These are phyloP conservation scores for Mariannaea elegans DNA, from an alignment of 2,329 filamentous ascomycete species.

Conservation along the genomic window DNA sequence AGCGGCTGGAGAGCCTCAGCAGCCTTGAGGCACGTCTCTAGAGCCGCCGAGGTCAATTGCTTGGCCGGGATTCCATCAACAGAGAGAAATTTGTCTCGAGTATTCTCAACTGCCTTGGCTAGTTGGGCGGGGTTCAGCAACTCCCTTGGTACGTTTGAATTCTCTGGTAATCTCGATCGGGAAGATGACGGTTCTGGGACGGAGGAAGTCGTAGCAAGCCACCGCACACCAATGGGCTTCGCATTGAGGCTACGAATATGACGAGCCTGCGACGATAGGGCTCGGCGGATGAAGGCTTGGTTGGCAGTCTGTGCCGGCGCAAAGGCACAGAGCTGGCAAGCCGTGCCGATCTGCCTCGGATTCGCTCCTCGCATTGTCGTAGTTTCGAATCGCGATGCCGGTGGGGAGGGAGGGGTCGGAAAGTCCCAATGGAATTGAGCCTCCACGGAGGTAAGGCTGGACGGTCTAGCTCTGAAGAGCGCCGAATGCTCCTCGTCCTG, in stretches of 20 bases:
- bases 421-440: neutral
- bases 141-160: conserved; percentile 34
- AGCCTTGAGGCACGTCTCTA: conserved; percentile 56
- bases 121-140: conserved; percentile 52
- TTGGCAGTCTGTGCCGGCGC: conserved; percentile 39
- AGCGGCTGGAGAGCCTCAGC: conserved; percentile 55
- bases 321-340: conserved; percentile 57
- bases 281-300: conserved; percentile 37
- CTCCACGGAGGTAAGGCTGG: conserved; percentile 4
- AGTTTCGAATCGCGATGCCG: neutral
- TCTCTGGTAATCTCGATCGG: conserved; percentile 26
- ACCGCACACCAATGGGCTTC: conserved; percentile 33
- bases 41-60: conserved; percentile 52
- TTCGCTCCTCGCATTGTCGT: conserved; percentile 51
- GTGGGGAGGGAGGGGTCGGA: neutral
- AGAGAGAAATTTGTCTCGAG: conserved; percentile 54
- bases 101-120: conserved; percentile 52
- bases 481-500: neutral
- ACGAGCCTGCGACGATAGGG: conserved; percentile 29
- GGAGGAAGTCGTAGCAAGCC: conserved; percentile 39
- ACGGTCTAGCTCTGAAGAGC: conserved; percentile 10
- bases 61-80: conserved; percentile 56
- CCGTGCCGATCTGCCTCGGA: conserved; percentile 45
- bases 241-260: conserved; percentile 22
- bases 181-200: conserved; percentile 29